Percentiles rank a stretch among this genome's conserved stretches.
Conservation (phyloP, 371 early-diverging fungal species). For the Lichtheimia ramosa region DNA sequence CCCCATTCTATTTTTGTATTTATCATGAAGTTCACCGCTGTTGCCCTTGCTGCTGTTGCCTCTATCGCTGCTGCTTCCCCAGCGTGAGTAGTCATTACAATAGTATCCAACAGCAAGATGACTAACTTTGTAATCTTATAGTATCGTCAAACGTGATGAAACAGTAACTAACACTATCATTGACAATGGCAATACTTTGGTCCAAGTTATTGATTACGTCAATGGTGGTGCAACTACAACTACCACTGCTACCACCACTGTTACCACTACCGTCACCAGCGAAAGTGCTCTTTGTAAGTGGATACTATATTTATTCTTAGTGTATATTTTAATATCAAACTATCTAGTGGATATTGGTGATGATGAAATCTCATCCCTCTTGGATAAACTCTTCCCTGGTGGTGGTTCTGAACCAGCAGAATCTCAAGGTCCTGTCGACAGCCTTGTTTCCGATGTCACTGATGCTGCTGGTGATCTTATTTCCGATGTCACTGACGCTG, state of each 20-base stretch:
- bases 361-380: not conserved
- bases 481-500: too few relatives aligned
- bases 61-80: too few relatives aligned
- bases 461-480: too few relatives aligned
- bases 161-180: not conserved
- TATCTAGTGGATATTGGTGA: not conserved
- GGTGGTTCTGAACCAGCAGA: not conserved
- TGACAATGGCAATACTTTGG: not conserved
- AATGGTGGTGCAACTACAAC: not conserved
- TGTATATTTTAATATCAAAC: not conserved
- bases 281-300: slow-evolving; percentile 1
- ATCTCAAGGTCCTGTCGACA: too few relatives aligned
- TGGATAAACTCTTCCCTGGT: not conserved
- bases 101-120: too few relatives aligned
- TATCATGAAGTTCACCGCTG: too few relatives aligned
- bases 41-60: too few relatives aligned
- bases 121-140: not conserved
- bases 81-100: too few relatives aligned
- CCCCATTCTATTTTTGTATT: too few relatives aligned
- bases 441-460: too few relatives aligned
- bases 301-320: too few relatives aligned
- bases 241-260: not conserved
- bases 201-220: not conserved
- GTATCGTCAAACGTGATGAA: slow-evolving; percentile 2
- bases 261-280: not conserved